Conservation (phyloP, 345 rosid species). For the Viola odorata region DNA sequence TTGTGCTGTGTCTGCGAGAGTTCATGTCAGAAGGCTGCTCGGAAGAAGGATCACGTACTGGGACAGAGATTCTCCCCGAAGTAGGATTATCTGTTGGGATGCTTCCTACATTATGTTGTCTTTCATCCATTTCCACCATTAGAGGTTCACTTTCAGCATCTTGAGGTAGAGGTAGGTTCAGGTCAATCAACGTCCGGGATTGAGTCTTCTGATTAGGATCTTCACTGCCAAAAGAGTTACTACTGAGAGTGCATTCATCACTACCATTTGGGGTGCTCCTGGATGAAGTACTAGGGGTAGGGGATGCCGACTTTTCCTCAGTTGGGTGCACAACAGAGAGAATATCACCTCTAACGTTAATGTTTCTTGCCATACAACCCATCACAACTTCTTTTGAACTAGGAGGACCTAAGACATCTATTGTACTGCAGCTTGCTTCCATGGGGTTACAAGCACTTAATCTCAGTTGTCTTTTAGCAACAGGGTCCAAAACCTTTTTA, state of each 20-base stretch:
- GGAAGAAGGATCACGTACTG: conserved; percentile 3
- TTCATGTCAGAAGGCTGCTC: conserved; percentile 25
- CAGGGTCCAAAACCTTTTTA: conserved; percentile 17
- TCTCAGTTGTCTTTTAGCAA: conserved; percentile 21
- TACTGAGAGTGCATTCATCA: conserved; percentile 19
- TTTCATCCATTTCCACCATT: conserved; percentile 16
- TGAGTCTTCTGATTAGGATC: conserved; percentile 21
- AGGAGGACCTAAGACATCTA: conserved; percentile 3
- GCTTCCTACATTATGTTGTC: conserved; percentile 13
- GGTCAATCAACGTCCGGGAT: conserved; percentile 33
- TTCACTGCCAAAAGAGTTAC: conserved; percentile 14
- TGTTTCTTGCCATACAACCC: conserved; percentile 14
- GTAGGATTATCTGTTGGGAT: conserved; percentile 5
- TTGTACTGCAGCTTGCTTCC: conserved; percentile 11
- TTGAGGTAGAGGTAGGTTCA: conserved; percentile 42
- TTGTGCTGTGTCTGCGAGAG: conserved; percentile 45
- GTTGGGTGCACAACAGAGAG: conserved; percentile 15
- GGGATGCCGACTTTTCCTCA: conserved; percentile 25
- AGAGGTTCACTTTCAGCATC: conserved; percentile 29
- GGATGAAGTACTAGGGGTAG: conserved; percentile 12
- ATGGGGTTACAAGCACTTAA: conserved; percentile 17
- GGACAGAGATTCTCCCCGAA: background rate
- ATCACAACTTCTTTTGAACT: conserved; percentile 21
- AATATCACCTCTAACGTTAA: conserved; percentile 8
- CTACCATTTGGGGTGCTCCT: conserved; percentile 17